Base-by-base conservation (phyloP, 768 basidiomycete species). In the Rhizopogon roseolus region DNA sequence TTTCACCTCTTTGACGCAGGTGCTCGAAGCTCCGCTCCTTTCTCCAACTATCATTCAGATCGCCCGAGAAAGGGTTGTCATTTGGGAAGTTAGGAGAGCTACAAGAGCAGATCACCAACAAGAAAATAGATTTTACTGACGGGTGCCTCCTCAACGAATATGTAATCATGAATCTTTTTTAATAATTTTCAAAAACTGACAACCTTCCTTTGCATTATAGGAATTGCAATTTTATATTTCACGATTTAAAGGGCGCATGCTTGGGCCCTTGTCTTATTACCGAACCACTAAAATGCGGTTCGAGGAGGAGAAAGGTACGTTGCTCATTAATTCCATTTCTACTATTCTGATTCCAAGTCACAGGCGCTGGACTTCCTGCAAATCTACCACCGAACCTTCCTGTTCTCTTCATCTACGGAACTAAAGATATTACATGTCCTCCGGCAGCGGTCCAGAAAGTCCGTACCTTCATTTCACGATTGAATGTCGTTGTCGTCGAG, bases 181-280 rank as follows among this genome's bases (percentile, higher is more conserved):
- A 19, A 36, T 22, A 16, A 6, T 22, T 14, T 25, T 48, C 34
- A 36, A n/a, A 36, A 3, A 5, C 34, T 48, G 34, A 48, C 22
- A 25, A 48, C 13, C 19, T 5, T 36, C 2, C 10, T 48, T 36
- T 22, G 22, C 50, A 49, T 17, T 54, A 17, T 60, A 86, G 85
- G 87, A 89, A 60, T 66, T 81, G 16, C 64, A 76, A 19, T 79
- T 79, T 55, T 84, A 88, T 59, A 22, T 73, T 14, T 63, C 73
- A 5, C 68, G 77, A 53, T 75, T 81, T 17, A 57, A 67, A 25
- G 71, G 78, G 16, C 72, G 72, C 22, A 82, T 92, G 81, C 73
- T 75, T 17, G 88, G 86, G 2, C 86, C 89, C 3, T 66, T 90
- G n/a, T 87, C 86, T 54, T 92, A 88, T 64, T 91, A 90, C 58